phyloP scores from a whole-genome alignment of 1,284 basidiomycete species.

The Ustilago lituana region DNA sequence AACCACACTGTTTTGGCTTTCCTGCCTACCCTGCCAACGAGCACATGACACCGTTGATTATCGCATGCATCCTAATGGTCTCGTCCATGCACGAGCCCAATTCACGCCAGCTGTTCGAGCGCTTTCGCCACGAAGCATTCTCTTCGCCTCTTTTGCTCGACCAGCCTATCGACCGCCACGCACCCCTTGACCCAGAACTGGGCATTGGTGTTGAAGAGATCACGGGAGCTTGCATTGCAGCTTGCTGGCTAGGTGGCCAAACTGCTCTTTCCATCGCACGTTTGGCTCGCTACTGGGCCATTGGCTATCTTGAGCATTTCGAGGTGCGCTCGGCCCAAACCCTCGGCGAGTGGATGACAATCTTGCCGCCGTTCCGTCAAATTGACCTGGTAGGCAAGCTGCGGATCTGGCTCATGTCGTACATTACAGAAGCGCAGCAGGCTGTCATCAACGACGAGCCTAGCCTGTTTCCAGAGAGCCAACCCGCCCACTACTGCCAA shows the following conservation, averaged over 20 bases:
- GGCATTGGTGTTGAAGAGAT: slow-evolving; percentile 64
- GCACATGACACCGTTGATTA: slow-evolving; percentile 62
- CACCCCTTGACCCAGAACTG: slow-evolving; percentile 56
- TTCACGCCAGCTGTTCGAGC: slow-evolving; percentile 34
- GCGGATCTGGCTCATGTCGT: slow-evolving; percentile 61
- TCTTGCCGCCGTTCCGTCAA: slow-evolving; percentile 58
- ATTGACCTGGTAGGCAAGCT: slow-evolving; percentile 56
- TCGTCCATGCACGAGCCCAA: slow-evolving; percentile 55
- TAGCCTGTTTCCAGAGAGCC: slow-evolving; percentile 39
- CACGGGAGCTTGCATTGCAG: slow-evolving; percentile 58
- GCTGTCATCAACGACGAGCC: slow-evolving; percentile 54
- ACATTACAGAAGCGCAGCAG: slow-evolving; percentile 58
- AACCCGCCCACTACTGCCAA: slow-evolving; percentile 52
- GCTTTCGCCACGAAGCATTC: slow-evolving; percentile 49
- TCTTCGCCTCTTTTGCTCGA: slow-evolving; percentile 43
- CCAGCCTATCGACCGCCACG: slow-evolving; percentile 37
- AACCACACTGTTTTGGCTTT: slow-evolving; percentile 60
- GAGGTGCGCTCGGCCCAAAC: slow-evolving; percentile 55
- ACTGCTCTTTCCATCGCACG: slow-evolving; percentile 41
- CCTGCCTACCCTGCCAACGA: slow-evolving; percentile 57
- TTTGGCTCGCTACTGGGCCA: slow-evolving; percentile 54
- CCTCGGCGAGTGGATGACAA: slow-evolving; percentile 54
- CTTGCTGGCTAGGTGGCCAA: slow-evolving; percentile 54
- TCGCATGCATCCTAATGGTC: slow-evolving; percentile 56
- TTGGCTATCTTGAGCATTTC: slow-evolving; percentile 57